Evolutionary conservation across 768 basidiomycete genomes (phyloP).

Genomic region (Fomitopsis serialis): DNA sequence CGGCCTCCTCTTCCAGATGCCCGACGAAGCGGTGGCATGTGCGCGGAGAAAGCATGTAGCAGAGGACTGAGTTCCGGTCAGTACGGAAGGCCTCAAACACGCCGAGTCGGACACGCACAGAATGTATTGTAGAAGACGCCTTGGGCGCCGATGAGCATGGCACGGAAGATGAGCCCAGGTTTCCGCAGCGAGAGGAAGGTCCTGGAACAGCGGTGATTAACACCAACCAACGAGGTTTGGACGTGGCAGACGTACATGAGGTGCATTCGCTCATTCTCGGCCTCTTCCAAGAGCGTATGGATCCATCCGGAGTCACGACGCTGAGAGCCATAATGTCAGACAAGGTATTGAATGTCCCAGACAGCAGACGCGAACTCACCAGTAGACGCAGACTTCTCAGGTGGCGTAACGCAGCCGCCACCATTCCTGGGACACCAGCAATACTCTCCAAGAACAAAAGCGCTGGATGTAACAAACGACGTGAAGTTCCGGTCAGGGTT

Average conservation of each 20-base stretch:
- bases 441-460: slow-evolving; percentile 79
- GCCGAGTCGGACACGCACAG: slow-evolving; percentile 41
- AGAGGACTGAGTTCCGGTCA: slow-evolving; percentile 44
- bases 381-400: slow-evolving; percentile 83
- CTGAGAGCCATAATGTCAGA: slow-evolving; percentile 19
- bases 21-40: slow-evolving; percentile 90
- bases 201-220: slow-evolving; percentile 36
- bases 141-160: slow-evolving; percentile 83
- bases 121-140: slow-evolving; percentile 90
- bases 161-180: slow-evolving; percentile 77
- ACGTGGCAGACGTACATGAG: slow-evolving; percentile 52
- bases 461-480: slow-evolving; percentile 24
- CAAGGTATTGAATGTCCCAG: not conserved
- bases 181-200: slow-evolving; percentile 92
- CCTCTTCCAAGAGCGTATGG: slow-evolving; percentile 88
- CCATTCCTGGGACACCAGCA: slow-evolving; percentile 96
- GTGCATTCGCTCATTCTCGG: slow-evolving; percentile 97
- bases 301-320: slow-evolving; percentile 73
- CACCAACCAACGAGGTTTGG: not conserved
- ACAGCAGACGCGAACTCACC: slow-evolving; percentile 35
- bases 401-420: slow-evolving; percentile 85
- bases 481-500: slow-evolving; percentile 23
- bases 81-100: not conserved
- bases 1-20: slow-evolving; percentile 92
- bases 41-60: slow-evolving; percentile 71